phyloP scores from a whole-genome alignment of 75 land plant species.

The Pinus albicaulis region DNA sequence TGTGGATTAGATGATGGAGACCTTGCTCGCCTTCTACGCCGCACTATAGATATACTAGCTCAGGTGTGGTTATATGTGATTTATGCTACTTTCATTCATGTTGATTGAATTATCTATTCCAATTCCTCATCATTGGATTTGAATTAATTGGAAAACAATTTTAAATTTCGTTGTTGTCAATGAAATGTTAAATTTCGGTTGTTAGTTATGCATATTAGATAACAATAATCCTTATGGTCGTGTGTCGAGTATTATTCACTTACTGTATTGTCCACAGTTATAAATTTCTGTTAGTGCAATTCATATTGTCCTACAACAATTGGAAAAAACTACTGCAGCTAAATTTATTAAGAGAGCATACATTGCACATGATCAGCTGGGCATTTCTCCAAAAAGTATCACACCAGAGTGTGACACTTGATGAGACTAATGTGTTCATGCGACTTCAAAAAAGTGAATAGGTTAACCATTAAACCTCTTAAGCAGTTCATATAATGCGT shows the following conservation, averaged over 20 bases:
- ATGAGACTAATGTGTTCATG: not conserved
- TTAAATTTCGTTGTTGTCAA: not conserved
- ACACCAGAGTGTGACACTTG: not conserved
- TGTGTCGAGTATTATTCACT: not conserved
- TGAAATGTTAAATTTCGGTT: not conserved
- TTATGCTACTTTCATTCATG: not conserved
- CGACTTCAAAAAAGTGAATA: not conserved
- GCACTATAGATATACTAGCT: conserved; percentile 85
- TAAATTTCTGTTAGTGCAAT: too few relatives aligned
- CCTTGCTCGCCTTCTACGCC: conserved; percentile 83
- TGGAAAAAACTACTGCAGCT: not conserved
- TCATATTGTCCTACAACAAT: not conserved
- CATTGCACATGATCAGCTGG: not conserved
- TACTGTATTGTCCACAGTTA: not conserved
- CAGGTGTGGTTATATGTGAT: conserved; percentile 40
- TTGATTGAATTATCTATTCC: not conserved
- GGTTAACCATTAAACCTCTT: not conserved
- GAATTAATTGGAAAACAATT: not conserved
- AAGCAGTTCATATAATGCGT: not conserved
- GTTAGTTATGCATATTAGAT: not conserved
- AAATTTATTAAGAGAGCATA: not conserved
- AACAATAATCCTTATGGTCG: not conserved
- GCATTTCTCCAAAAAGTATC: not conserved
- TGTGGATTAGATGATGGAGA: conserved; percentile 96
- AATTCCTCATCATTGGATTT: not conserved